Conservation (phyloP, 2,329 filamentous ascomycete genomes). For the Clarireedia monteithiana region DNA sequence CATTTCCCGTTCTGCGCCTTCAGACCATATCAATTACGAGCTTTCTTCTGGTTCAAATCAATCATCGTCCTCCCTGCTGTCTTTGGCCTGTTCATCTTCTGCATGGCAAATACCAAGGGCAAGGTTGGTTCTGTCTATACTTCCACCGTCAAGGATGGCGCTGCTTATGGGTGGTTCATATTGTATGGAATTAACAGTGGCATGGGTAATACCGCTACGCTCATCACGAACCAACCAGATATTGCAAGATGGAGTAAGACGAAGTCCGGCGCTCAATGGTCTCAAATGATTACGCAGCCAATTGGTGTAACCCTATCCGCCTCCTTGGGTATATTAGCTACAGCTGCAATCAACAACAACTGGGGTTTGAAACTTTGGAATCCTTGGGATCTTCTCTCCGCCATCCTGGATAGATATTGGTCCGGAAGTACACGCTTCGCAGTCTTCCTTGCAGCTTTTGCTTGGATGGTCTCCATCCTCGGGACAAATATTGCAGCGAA, state of each 20-base stretch:
- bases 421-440: constrained; percentile 34
- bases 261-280: constrained; percentile 31
- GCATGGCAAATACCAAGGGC: constrained; percentile 33
- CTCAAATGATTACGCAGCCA: constrained; percentile 31
- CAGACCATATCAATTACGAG: constrained; percentile 36
- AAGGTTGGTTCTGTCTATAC: constrained; percentile 23
- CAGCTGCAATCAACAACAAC: constrained; percentile 26
- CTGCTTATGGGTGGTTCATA: constrained; percentile 30
- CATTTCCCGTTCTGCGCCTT: constrained; percentile 41
- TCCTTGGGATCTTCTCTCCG: constrained; percentile 40
- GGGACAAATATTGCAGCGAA: constrained; percentile 52
- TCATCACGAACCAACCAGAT: constrained; percentile 38
- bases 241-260: constrained; percentile 34
- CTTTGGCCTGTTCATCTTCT: constrained; percentile 34
- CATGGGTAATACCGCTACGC: constrained; percentile 32
- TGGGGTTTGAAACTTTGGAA: constrained; percentile 33
- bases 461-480: constrained; percentile 46
- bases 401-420: constrained; percentile 23
- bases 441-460: constrained; percentile 37
- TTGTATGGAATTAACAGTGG: constrained; percentile 34
- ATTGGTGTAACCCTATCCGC: constrained; percentile 14
- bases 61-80: constrained; percentile 31
- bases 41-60: constrained; percentile 33
- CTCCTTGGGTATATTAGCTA: constrained; percentile 26
- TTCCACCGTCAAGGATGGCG: constrained; percentile 11